A percentile compares a stretch with the other conserved stretches of the same genome.
Evolutionary conservation across 129 eudicot genomes (phyloP).

Genomic region (Escallonia rubra): DNA sequence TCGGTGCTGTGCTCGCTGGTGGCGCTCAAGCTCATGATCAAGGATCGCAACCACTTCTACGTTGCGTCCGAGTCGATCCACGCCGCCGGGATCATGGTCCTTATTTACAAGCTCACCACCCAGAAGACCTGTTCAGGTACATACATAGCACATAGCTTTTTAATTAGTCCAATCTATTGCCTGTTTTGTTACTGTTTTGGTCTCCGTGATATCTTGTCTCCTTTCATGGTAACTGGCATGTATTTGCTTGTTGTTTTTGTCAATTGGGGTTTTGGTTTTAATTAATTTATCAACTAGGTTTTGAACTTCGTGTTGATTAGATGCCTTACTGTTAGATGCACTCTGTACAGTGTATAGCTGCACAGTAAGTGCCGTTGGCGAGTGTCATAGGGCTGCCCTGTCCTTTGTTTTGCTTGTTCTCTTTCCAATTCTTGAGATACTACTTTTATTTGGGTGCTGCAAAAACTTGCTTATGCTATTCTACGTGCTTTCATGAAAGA

Average conservation of each 20-base stretch:
- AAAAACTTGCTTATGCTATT: too few species aligned
- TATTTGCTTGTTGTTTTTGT: background rate
- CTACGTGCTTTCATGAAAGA: too few species aligned
- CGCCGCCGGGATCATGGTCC: conserved; percentile 65
- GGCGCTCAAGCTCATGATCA: conserved; percentile 50
- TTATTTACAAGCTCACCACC: conserved; percentile 76
- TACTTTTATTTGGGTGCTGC: too few species aligned
- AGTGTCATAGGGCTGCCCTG: too few species aligned
- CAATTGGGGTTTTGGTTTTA: background rate
- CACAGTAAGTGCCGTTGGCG: too few species aligned
- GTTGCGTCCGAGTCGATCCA: conserved; percentile 73
- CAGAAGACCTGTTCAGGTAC: conserved; percentile 77
- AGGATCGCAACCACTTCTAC: conserved; percentile 51
- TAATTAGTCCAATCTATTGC: background rate
- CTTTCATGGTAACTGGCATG: background rate
- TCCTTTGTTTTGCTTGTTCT: too few species aligned
- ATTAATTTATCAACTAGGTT: too few species aligned
- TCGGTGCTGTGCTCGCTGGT: conserved; percentile 37
- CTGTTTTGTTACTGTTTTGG: background rate
- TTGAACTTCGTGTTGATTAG: too few species aligned
- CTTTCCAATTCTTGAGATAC: too few species aligned
- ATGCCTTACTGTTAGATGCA: too few species aligned
- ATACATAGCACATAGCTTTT: background rate
- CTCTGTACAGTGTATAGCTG: too few species aligned
- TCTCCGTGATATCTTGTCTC: background rate